These are phyloP conservation scores for Didymella lethalis DNA, from an alignment of 2,329 filamentous ascomycete species.

Conservation along the genomic window DNA sequence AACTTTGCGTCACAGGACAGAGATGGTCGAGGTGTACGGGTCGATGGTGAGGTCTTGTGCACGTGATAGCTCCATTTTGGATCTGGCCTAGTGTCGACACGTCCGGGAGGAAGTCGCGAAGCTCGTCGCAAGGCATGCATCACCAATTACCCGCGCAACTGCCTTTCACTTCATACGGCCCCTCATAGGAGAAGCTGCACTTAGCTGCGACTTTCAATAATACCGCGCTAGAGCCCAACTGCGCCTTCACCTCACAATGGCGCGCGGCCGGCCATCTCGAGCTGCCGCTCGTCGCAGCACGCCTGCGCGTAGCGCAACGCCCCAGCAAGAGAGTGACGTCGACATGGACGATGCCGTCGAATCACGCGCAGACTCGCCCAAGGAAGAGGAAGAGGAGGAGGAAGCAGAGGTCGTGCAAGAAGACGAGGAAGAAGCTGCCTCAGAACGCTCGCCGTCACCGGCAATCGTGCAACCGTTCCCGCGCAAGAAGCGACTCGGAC, in stretches of 20 bases:
- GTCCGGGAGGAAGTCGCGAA: constrained; percentile 27
- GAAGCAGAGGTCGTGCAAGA: constrained; percentile 55
- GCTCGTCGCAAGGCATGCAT: constrained; percentile 16
- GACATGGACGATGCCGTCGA: constrained; percentile 46
- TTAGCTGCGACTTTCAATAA: neutral
- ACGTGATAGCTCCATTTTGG: constrained; percentile 8
- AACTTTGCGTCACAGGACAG: neutral
- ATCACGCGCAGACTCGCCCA: constrained; percentile 50
- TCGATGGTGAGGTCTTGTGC: neutral
- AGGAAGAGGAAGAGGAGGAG: constrained; percentile 60
- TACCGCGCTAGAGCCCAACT: neutral
- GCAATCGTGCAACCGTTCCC: constrained; percentile 65
- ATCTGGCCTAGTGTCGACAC: constrained; percentile 16
- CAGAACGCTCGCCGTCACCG: constrained; percentile 56
- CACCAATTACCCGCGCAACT: constrained; percentile 3
- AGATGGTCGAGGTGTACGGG: neutral
- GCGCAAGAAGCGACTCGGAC: constrained; percentile 78
- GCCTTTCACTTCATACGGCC: neutral
- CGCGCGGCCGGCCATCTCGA: constrained; percentile 49
- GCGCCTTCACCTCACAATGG: constrained; percentile 34
- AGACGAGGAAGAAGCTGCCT: constrained; percentile 54
- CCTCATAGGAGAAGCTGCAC: neutral
- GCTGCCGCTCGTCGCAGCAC: constrained; percentile 52
- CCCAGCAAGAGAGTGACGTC: constrained; percentile 46
- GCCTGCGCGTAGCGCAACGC: constrained; percentile 47